phyloP scores from a whole-genome alignment of 2,329 filamentous ascomycete species.

The Emergomyces orientalis region DNA sequence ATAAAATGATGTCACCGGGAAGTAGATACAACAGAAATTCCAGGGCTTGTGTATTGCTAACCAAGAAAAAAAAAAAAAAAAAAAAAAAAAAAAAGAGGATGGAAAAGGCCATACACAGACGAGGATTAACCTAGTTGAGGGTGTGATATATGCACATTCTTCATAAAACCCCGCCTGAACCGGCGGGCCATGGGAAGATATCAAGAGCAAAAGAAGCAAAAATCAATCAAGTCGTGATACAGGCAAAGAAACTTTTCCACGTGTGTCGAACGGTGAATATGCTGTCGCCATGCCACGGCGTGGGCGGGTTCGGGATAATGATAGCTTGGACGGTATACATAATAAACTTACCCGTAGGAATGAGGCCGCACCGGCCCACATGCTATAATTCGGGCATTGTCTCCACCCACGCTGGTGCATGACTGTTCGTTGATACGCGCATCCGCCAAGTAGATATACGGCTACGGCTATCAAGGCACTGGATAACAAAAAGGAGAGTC shows the following conservation, averaged over 20 bases:
- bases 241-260: conserved; percentile 19
- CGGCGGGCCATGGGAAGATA: not conserved
- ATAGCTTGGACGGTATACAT: conserved; percentile 31
- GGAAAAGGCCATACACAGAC: not conserved
- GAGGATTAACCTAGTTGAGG: not conserved
- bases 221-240: conserved; percentile 30
- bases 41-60: not conserved
- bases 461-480: conserved; percentile 60
- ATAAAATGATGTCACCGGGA: not conserved
- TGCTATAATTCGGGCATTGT: conserved; percentile 84
- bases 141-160: not conserved
- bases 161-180: not conserved
- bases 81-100: not conserved
- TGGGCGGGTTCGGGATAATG: conserved; percentile 21
- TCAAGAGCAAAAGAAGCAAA: not conserved
- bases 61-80: not conserved
- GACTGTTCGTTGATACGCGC: conserved; percentile 91
- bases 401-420: conserved; percentile 91
- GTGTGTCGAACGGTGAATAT: conserved; percentile 19
- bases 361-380: conserved; percentile 80
- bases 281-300: conserved; percentile 18
- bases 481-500: conserved; percentile 12
- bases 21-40: not conserved
- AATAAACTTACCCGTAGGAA: conserved; percentile 65
- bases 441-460: conserved; percentile 84